phyloP scores from a whole-genome alignment of 768 basidiomycete genomes.

The Crepidotus variabilis region DNA sequence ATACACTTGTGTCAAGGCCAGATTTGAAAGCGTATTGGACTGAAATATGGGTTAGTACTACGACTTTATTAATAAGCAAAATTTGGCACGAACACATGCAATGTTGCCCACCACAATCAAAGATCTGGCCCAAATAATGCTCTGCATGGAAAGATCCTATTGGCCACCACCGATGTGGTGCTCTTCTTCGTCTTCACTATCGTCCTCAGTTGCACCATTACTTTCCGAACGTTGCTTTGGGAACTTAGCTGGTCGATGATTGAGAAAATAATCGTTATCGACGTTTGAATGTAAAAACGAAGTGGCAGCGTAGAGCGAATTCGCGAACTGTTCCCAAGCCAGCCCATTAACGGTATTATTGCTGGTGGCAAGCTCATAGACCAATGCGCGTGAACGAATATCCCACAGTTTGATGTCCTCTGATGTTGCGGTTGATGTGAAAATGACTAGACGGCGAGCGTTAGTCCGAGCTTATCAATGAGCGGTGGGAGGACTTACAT shows the following conservation, averaged over 20 bases:
- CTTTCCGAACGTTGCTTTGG: conserved; percentile 1
- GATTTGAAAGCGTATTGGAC: conserved; percentile 4
- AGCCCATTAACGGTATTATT: conserved; percentile 35
- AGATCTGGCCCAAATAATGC: conserved; percentile 29
- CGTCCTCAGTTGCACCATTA: conserved; percentile 5
- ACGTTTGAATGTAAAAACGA: conserved; percentile 25
- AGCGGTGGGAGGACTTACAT: conserved; percentile 23
- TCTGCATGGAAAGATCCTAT: conserved; percentile 16
- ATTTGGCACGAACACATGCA: conserved; percentile 23
- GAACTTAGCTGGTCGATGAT: conserved; percentile 17
- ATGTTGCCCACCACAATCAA: conserved; percentile 30
- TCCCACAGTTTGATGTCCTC: conserved; percentile 42
- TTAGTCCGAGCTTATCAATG: no score
- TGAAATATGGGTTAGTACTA: neutral
- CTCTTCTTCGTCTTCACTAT: conserved; percentile 19
- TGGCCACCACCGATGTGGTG: conserved; percentile 26
- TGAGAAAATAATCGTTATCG: no score
- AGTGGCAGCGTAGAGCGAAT: conserved; percentile 32
- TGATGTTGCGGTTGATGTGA: conserved; percentile 23
- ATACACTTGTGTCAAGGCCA: neutral
- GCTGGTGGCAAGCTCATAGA: conserved; percentile 42
- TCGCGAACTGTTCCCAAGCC: conserved; percentile 27
- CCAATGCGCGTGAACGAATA: conserved; percentile 26
- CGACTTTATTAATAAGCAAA: neutral
- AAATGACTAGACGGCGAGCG: conserved; percentile 26